Conservation (phyloP, 495 filamentous ascomycete genomes). For the Bacidia gigantensis region DNA sequence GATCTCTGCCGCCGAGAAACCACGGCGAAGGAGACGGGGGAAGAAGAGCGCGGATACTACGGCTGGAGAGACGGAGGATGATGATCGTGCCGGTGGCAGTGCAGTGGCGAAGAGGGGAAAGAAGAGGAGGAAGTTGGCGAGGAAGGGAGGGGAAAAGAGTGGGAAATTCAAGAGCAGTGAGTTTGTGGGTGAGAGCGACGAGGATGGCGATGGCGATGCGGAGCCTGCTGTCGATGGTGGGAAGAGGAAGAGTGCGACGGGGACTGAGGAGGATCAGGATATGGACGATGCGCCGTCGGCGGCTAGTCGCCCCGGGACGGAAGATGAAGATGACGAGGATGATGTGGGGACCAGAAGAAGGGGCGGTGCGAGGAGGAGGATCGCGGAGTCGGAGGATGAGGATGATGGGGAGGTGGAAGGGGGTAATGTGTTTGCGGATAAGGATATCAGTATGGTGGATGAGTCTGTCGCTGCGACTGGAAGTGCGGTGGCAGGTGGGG, state of each 20-base stretch:
- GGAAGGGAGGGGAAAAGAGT: conserved; percentile 16
- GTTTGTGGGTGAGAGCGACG: conserved; percentile 62
- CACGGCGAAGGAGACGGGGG: conserved; percentile 20
- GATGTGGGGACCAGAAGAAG: conserved; percentile 2
- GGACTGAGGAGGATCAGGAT: conserved; percentile 8
- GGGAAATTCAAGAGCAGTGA: conserved; percentile 69
- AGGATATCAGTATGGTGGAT: conserved; percentile 11
- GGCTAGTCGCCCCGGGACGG: not conserved
- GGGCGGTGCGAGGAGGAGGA: not conserved
- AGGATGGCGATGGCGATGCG: conserved; percentile 35
- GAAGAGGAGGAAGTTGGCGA: conserved; percentile 44
- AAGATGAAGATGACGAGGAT: conserved; percentile 6
- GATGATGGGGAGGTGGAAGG: conserved; percentile 2
- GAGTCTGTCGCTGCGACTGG: conserved; percentile 11
- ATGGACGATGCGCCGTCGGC: conserved; percentile 4
- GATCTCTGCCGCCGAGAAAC: conserved; percentile 26
- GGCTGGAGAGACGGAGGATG: conserved; percentile 10
- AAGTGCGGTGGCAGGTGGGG: conserved; percentile 19
- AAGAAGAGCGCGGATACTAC: conserved; percentile 16
- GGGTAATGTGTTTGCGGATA: conserved; percentile 8
- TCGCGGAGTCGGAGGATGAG: conserved; percentile 1
- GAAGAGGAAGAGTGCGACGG: conserved; percentile 14
- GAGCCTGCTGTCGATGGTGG: conserved; percentile 25
- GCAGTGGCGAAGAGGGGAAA: conserved; percentile 39
- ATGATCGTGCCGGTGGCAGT: conserved; percentile 27